A percentile compares a stretch with the other conserved stretches of the same genome.
phyloP scores from a whole-genome alignment of 371 early-diverging fungal species.

The Lichtheimia ramosa region DNA sequence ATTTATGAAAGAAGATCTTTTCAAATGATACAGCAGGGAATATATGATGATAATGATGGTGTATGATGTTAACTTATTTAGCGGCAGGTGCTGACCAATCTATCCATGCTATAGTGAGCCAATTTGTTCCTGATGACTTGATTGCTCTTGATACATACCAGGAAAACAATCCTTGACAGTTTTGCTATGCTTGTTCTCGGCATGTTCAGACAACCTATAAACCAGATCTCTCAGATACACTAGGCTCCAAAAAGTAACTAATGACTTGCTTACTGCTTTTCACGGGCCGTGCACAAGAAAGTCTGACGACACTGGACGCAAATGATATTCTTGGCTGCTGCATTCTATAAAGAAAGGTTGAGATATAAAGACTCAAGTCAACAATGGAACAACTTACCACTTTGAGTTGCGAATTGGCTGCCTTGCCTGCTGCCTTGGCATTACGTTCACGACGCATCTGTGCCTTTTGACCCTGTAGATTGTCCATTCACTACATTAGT shows the following conservation, averaged over 20 bases:
- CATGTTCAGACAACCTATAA: conserved; percentile 65
- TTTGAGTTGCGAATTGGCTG: conserved; percentile 77
- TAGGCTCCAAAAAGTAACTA: conserved; percentile 1
- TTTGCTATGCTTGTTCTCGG: conserved; percentile 83
- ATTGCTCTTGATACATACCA: conserved; percentile 29
- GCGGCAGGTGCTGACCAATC: background rate
- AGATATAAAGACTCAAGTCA: background rate
- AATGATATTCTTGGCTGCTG: conserved; percentile 76
- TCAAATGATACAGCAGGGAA: background rate
- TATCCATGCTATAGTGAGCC: too few relatives aligned
- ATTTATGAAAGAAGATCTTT: too few relatives aligned
- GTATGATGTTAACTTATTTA: background rate
- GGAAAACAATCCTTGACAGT: conserved; percentile 82
- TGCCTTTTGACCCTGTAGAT: conserved; percentile 69
- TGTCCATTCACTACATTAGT: background rate
- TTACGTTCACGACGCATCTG: conserved; percentile 76
- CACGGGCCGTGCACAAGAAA: conserved; percentile 80
- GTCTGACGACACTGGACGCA: conserved; percentile 81
- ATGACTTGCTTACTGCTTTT: conserved; percentile 58
- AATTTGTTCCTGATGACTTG: background rate
- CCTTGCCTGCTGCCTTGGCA: conserved; percentile 56
- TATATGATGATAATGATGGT: background rate
- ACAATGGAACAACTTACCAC: conserved; percentile 41
- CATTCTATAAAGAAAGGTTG: conserved; percentile 55
- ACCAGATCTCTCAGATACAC: background rate